Evolutionary conservation across 2,329 filamentous ascomycete genomes (phyloP), one percentile per base, ranked within the genome.

Genomic region (Scorias spongiosa): DNA sequence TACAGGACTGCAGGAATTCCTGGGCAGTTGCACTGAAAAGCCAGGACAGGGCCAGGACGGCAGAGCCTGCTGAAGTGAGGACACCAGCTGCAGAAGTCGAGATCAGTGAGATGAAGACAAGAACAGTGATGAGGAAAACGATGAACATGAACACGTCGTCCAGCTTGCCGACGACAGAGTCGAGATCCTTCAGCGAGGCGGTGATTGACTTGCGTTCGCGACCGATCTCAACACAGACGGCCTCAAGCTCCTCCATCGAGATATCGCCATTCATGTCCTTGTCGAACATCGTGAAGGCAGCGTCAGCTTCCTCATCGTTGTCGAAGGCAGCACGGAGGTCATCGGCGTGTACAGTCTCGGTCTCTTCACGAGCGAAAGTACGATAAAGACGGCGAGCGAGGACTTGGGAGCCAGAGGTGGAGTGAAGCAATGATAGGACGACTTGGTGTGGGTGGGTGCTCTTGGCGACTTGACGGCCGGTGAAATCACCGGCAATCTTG

Each of bases 201-300:
- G 87, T 89, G 53, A 96, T 95, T 7, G 87, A 86, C 62, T 95
- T 96, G 58, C 89, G 84, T 66, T 96, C 89, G 12, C 89, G 77
- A 30, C 89, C 87, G 51, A 95, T 91, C 58, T 96, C 89, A 42
- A 93, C 88, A 63, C 86, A 93, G 18, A 93, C 87, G 17, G 84
- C 78, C 62, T 95, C 88, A 17, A 96, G 75, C 60, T 95, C 89
- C 56, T 94, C 86, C 76, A 94, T 87, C 1, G 84, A 93, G 41
- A 95, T 93, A 56, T 96, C 89, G 3, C 88, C 89, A 50, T 96
- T 96, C 67, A 95, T 77, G 55, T 96, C 89, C 58, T 91, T 93
- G 65, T 96, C 89, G 53, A 95, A 95, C 70, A 95, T 88, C 53
- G 72, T 71, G 56, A 96, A 95, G 0, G 88, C 88, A 2, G 83